Conservation (phyloP, 352 stramenopile species). For the Phytophthora megakarya region DNA sequence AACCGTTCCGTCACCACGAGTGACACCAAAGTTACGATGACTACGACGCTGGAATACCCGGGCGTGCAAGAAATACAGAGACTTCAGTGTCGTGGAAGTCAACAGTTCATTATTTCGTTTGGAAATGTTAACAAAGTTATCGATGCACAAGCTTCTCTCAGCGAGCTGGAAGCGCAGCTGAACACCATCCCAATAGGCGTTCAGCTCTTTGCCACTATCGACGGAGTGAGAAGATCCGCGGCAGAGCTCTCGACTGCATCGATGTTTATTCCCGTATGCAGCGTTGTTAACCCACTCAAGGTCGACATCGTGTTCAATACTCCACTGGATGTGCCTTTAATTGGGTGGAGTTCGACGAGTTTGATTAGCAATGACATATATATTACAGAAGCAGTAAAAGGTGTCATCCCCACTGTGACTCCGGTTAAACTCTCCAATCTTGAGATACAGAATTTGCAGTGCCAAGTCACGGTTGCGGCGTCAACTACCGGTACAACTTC, state of each 20-base stretch:
- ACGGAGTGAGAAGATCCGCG: slow-evolving; percentile 26
- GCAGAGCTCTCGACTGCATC: slow-evolving; percentile 30
- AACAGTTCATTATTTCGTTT: slow-evolving; percentile 56
- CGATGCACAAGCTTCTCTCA: slow-evolving; percentile 46
- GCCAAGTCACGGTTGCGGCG: slow-evolving; percentile 45
- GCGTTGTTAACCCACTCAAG: slow-evolving; percentile 36
- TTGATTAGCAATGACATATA: slow-evolving; percentile 63
- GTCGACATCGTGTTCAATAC: slow-evolving; percentile 75
- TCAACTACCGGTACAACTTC: slow-evolving; percentile 36
- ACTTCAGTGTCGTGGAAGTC: slow-evolving; percentile 56
- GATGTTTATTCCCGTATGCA: slow-evolving; percentile 66
- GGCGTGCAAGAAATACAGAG: slow-evolving; percentile 75
- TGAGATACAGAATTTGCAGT: slow-evolving; percentile 61
- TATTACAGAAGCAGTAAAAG: slow-evolving; percentile 65
- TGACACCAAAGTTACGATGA: slow-evolving; percentile 58
- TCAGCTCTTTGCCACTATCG: slow-evolving; percentile 43
- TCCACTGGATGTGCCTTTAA: slow-evolving; percentile 48
- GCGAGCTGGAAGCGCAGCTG: slow-evolving; percentile 54
- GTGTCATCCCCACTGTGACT: slow-evolving; percentile 34
- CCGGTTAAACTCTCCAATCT: slow-evolving; percentile 57
- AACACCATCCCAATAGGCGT: slow-evolving; percentile 58
- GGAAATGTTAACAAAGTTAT: slow-evolving; percentile 28
- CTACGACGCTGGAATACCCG: slow-evolving; percentile 56
- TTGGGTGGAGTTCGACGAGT: slow-evolving; percentile 62
- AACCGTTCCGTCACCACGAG: slow-evolving; percentile 65